phyloP scores from a whole-genome alignment of 257 asterid species.

The Solanum infundibuliforme region DNA sequence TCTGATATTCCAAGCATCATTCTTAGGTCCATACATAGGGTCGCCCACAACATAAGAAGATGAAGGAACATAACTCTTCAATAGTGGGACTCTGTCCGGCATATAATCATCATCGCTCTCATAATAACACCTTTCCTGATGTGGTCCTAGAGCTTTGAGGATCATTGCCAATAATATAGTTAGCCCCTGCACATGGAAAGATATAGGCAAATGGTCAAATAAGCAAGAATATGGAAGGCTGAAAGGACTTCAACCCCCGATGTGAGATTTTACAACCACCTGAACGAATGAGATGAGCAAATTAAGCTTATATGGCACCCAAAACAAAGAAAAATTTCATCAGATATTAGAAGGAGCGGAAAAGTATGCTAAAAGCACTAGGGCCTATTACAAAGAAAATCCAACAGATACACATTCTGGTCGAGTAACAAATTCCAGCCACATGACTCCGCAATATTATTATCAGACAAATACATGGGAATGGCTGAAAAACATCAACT shows the following conservation, averaged over 20 bases:
- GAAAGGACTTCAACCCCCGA: neutral
- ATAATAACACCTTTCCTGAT: constrained; percentile 62
- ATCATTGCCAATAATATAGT: constrained; percentile 63
- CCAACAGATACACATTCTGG: neutral
- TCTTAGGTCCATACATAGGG: constrained; percentile 46
- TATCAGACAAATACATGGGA: neutral
- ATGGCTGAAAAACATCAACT: neutral
- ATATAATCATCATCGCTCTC: constrained; percentile 87
- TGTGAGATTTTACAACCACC: neutral
- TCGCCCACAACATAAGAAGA: constrained; percentile 50
- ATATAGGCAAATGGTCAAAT: constrained; percentile 1
- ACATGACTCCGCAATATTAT: neutral
- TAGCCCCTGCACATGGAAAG: constrained; percentile 48
- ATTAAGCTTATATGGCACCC: neutral
- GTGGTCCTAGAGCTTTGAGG: constrained; percentile 87
- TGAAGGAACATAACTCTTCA: constrained; percentile 66
- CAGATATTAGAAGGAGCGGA: neutral
- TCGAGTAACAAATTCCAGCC: neutral
- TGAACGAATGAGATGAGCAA: neutral
- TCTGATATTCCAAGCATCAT: constrained; percentile 57
- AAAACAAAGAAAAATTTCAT: neutral
- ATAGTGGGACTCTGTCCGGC: constrained; percentile 79
- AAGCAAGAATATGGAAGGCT: neutral
- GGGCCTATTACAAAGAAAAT: neutral
- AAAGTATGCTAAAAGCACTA: neutral